Percentiles rank a stretch among this genome's conserved stretches.
Conservation (phyloP, 768 basidiomycete genomes). For the Sistotremastrum niveocremeum region DNA sequence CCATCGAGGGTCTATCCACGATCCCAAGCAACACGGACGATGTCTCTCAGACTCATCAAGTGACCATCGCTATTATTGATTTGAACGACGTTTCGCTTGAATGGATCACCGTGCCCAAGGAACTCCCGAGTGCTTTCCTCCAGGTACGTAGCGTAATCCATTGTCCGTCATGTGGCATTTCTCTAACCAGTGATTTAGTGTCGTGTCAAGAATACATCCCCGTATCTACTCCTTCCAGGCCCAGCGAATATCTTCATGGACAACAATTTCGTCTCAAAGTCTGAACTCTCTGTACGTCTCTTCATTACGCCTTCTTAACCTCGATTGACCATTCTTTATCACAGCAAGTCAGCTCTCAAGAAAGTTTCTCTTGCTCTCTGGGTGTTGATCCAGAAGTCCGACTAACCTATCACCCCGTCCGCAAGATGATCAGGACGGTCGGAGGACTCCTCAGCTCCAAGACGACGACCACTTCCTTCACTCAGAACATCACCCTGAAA, state of each 20-base stretch:
- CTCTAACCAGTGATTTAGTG: conserved; percentile 12
- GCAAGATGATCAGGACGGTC: conserved; percentile 3
- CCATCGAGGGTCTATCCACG: too few species aligned
- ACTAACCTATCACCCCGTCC: conserved; percentile 20
- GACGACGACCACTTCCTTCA: conserved; percentile 3
- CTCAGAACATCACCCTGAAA: conserved; percentile 9
- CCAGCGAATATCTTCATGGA: conserved; percentile 16
- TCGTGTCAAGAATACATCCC: conserved; percentile 15
- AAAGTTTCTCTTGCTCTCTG: conserved; percentile 41
- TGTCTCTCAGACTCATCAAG: too few species aligned
- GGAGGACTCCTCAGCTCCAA: conserved; percentile 3
- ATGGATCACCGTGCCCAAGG: conserved; percentile 6
- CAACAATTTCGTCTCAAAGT: conserved; percentile 16
- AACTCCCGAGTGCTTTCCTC: conserved; percentile 12
- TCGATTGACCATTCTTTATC: too few species aligned
- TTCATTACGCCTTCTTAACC: too few species aligned
- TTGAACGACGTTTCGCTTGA: background rate
- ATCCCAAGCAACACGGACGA: too few species aligned
- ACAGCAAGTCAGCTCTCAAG: conserved; percentile 34
- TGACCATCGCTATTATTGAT: too few species aligned
- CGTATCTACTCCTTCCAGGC: conserved; percentile 16
- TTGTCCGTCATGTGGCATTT: conserved; percentile 12
- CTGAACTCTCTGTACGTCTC: conserved; percentile 10
- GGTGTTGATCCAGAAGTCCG: conserved; percentile 23
- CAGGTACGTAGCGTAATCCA: conserved; percentile 12